Evolutionary conservation across 257 asterid species (phyloP).

Genomic region (Solanum megistacrolobum): DNA sequence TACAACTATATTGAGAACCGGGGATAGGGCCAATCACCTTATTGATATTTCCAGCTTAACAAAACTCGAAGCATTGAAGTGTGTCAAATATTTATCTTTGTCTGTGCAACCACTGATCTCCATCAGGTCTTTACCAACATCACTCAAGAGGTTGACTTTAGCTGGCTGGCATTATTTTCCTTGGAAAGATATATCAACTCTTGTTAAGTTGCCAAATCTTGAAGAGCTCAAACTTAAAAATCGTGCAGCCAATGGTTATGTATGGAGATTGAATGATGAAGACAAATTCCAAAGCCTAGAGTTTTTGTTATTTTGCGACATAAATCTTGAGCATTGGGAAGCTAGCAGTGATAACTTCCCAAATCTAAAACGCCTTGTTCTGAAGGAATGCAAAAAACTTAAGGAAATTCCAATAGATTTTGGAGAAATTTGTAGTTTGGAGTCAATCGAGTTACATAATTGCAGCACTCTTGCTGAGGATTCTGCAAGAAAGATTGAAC

Average conservation of each 20-base stretch:
- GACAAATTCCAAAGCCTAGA: neutral
- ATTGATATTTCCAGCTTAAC: neutral
- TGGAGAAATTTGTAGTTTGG: too few relatives aligned
- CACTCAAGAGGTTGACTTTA: neutral
- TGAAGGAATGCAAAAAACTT: too few relatives aligned
- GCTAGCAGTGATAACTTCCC: too few relatives aligned
- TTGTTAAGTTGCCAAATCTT: neutral
- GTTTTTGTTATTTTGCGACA: too few relatives aligned
- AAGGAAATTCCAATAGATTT: too few relatives aligned
- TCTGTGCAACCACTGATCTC: neutral
- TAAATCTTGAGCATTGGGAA: too few relatives aligned
- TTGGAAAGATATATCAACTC: neutral
- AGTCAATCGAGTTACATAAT: too few relatives aligned
- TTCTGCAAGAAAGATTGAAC: too few relatives aligned
- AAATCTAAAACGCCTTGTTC: too few relatives aligned
- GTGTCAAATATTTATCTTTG: neutral
- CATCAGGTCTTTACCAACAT: neutral
- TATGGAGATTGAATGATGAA: neutral
- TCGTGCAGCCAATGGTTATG: neutral
- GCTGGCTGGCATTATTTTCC: neutral
- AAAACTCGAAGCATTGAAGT: neutral
- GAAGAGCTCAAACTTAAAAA: neutral
- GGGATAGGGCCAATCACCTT: neutral
- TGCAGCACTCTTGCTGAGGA: too few relatives aligned
- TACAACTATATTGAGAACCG: neutral